Percentiles rank a stretch among this genome's conserved stretches.
phyloP scores from a whole-genome alignment of 2,329 filamentous ascomycete genomes.

The Nectriaceae sp. region DNA sequence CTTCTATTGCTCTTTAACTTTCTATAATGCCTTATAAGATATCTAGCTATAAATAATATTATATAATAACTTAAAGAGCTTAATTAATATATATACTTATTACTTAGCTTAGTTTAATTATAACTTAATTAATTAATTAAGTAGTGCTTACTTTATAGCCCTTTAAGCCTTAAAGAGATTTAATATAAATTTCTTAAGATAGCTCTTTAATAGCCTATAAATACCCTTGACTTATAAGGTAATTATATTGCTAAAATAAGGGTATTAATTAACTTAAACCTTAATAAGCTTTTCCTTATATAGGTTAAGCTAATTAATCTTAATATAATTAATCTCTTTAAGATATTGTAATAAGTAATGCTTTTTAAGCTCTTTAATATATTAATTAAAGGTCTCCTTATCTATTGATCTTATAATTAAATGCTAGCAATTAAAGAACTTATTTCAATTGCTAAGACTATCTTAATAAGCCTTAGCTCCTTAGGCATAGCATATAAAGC shows the following conservation, averaged over 20 bases:
- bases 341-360: no score
- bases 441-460: not conserved
- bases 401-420: not conserved
- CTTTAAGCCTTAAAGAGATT: no score
- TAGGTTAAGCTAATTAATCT: slow-evolving; percentile 11
- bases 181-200: slow-evolving; percentile 17
- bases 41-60: slow-evolving; percentile 11
- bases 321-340: no score
- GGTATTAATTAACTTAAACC: no score
- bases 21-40: no score
- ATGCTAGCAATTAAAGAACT: not conserved
- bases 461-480: not conserved
- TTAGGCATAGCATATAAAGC: not conserved
- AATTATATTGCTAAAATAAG: no score
- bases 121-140: slow-evolving; percentile 14
- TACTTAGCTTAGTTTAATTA: slow-evolving; percentile 13
- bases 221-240: no score
- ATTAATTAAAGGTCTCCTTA: no score
- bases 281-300: slow-evolving; percentile 23
- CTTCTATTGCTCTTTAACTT: not conserved
- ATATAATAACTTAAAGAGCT: slow-evolving; percentile 13
- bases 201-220: slow-evolving; percentile 7
- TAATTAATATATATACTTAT: slow-evolving; percentile 11
- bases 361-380: no score
- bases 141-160: slow-evolving; percentile 11